phyloP scores from a whole-genome alignment of 2,329 filamentous ascomycete species.

The Exophiala calicioides region DNA sequence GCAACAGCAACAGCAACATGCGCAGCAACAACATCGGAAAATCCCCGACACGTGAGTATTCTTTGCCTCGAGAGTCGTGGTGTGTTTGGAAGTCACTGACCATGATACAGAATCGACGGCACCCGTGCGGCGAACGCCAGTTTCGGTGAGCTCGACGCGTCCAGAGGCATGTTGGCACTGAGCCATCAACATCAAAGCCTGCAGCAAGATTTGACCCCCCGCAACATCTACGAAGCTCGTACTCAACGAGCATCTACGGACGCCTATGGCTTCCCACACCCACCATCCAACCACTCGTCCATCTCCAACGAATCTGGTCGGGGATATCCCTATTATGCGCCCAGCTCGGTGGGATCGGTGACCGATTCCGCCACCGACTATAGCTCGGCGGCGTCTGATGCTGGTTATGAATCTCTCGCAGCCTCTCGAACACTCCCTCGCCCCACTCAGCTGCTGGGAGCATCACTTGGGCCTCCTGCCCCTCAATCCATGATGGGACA shows the following conservation, averaged over 20 bases:
- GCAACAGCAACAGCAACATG: conserved; percentile 56
- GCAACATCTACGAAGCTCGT: conserved; percentile 80
- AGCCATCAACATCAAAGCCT: conserved; percentile 67
- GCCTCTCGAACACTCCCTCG: conserved; percentile 77
- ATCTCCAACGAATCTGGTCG: conserved; percentile 89
- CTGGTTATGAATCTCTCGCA: conserved; percentile 69
- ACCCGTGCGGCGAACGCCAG: conserved; percentile 62
- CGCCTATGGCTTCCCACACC: conserved; percentile 86
- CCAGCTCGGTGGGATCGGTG: conserved; percentile 60
- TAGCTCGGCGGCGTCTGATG: conserved; percentile 82
- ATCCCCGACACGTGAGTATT: conserved; percentile 81
- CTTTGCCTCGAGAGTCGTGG: conserved; percentile 45
- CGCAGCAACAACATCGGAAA: conserved; percentile 64
- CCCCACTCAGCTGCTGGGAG: conserved; percentile 65
- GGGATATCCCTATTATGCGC: conserved; percentile 82
- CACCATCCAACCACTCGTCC: conserved; percentile 83
- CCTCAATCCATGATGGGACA: conserved; percentile 98
- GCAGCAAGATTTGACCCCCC: conserved; percentile 73
- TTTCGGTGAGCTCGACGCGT: conserved; percentile 88
- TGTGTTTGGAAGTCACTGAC: no score
- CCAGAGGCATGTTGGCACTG: conserved; percentile 91
- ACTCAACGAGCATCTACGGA: conserved; percentile 72
- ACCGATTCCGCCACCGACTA: conserved; percentile 77
- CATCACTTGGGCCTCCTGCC: conserved; percentile 70
- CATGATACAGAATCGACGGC: conserved; percentile 22